Evolutionary conservation across 169 alveolate genomes (phyloP), one percentile per base, ranked within the genome.

Genomic region (Theileria annulata): DNA sequence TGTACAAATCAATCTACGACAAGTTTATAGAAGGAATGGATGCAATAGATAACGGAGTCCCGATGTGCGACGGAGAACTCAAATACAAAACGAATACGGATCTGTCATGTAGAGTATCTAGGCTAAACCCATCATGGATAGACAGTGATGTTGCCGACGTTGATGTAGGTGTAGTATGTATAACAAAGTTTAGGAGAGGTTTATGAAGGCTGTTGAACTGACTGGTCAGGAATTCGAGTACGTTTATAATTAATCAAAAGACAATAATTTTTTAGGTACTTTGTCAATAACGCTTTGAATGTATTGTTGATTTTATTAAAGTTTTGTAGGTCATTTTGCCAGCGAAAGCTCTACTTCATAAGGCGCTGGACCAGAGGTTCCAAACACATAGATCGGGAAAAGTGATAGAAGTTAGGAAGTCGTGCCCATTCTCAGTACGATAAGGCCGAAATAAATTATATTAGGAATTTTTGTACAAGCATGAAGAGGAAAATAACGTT

Each of bases 21-120:
- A 75, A 82, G 30, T 91, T 96, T 63, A 87, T 96, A 4, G 92
- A 90, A 81, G 92, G 95, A 12, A 84, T 96, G 4, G 98, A 96
- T 80, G 98, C 97, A 3, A 64, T 88, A 31, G 98, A 96, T 86
- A 96, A 94, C 80, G 98, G 98, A 17, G 93, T 96, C 15, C 86
- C 82, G 59, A 79, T 91, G 51, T 80, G 88, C 3, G 96, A 90
- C 66, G 88, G 90, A 21, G 84, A 75, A 21, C 85, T 92, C 17
- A 85, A 83, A 80, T 96, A 94, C 87, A 77, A 79, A 31, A 87
- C 86, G 51, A 60, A 67, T 37, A 94, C 97, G 0, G 79, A 87
- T 31, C 79, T 94, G 71, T 68, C 91, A 47, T 21, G 78, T 47
- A 79, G 97, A 60, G 92, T 96, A 21, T 89, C 84, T 28, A 79